phyloP scores from a whole-genome alignment of 2,329 filamentous ascomycete genomes.

The Pseudogymnoascus sp. region DNA sequence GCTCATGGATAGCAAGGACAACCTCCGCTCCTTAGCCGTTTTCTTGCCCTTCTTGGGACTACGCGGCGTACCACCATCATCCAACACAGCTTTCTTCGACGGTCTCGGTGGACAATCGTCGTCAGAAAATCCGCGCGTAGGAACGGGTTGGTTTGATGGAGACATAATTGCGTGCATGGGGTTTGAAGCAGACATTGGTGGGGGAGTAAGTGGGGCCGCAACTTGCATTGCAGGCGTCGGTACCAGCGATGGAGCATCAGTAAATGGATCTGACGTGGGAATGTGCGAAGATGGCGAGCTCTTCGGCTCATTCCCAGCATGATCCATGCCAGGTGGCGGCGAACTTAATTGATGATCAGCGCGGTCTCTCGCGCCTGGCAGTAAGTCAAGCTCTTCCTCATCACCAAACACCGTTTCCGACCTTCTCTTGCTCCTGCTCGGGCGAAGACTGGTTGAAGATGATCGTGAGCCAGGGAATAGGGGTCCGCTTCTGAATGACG shows the following conservation, averaged over 20 bases:
- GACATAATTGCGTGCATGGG: constrained; percentile 10
- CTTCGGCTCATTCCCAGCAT: neutral
- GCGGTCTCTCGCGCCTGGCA: neutral
- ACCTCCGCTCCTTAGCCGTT: neutral
- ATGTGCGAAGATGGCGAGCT: neutral
- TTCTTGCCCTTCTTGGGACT: constrained; percentile 9
- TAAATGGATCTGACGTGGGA: neutral
- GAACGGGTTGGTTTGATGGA: constrained; percentile 10
- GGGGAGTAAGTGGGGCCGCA: constrained; percentile 1
- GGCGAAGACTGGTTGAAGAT: neutral
- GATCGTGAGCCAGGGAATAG: neutral
- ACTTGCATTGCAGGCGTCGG: neutral
- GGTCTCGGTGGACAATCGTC: neutral
- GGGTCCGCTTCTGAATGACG: neutral
- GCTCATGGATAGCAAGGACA: neutral
- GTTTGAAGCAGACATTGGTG: neutral
- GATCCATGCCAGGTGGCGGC: neutral
- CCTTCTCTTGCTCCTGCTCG: neutral
- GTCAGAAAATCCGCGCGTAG: neutral
- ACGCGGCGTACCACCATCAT: constrained; percentile 12
- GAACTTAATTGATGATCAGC: neutral
- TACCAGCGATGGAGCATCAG: neutral
- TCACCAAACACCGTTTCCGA: neutral
- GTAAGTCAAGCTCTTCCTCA: neutral
- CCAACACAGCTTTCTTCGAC: neutral